Base-by-base conservation (phyloP, 805 yeast genomes). In the Candida koratica region DNA sequence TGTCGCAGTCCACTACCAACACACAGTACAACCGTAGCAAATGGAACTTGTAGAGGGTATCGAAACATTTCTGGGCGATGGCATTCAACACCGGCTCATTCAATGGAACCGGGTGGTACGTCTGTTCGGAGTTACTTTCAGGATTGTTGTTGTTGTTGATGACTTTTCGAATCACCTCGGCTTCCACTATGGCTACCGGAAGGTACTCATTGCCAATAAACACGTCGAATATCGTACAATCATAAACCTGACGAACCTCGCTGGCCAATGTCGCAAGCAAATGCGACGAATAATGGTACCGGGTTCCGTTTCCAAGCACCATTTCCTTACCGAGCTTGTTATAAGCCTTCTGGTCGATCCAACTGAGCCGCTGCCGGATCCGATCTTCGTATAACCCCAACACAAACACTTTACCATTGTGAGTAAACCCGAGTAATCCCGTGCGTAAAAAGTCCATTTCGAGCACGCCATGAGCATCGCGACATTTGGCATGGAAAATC, bases 321-420 rank as follows among this genome's bases (percentile, higher is more conserved):
- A 68, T 32, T 25, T 52, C 58, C 34, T 53, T 49, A 15, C 53
- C 53, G 28, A 56, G 43, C 30, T 55, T 58, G 13, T 41, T 44
- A 34, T 54, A 55, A 9, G 60, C 47, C 41, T 66, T 64, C 40
- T 72, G 76, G 45, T 79, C 84, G 30, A 74, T 65, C 81, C 83
- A 79, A 20, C 82, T 75, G 10, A 77, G 71, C 40, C 81, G 62
- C 56, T 88, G 96, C 31, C 90, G 72, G 31, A 93, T 75, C 54
- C 97, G 71, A 57, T 93, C 98, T 49, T 93, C 98, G 45, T 88
- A 86, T 25, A 86, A 66, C 0, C 98, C 97, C 26, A 93, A 61
- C 2, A 93, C 84, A 51, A 82, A 93, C 0, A 93, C 81, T 49
- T 84, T 87, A 8, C 96, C 97, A 41, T 84, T 79, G 49, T 75